Base-by-base conservation (phyloP, 441 rosid genomes). In the Euphorbia neoarborescens region DNA sequence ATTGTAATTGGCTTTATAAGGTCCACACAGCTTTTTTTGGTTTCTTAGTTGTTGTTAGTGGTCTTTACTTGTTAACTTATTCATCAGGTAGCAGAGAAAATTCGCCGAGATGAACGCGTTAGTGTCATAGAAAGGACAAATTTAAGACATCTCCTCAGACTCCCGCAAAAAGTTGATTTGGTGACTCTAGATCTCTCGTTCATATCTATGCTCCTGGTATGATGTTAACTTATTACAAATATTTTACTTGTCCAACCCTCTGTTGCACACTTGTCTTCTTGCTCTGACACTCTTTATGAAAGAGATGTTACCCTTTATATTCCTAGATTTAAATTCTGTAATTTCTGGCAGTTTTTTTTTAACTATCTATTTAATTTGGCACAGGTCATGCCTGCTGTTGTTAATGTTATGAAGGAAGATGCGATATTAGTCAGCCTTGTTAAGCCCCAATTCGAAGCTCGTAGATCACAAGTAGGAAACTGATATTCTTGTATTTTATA, bases 361-460 rank as follows among this genome's bases (percentile, higher is more conserved):
- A 27, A 67, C 17, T 48, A 17, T 69, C 44, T 22, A 27, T 66
- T 61, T 46, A 61, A 57, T 72, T 27, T 28, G 34, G 20, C 28
- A 63, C 79, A 94, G 99, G 99, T 94, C 71, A 91, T 90, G 96
- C 96, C 97, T 74, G 94, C 96, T 25, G 85, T 91, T 44, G 83
- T 91, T 40, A 89, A 86, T 79, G 86, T 87, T 72, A 94, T 94
- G 99, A 89, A 87, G 79, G 91, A 84, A 61, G 89, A 88, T 30
- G 88, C 96, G 63, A 77, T 80, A 40, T 74, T 94, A 74, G 83
- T 94, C 40, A 89, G 92, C 60, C 74, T 90, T 66, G 90, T 94
- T 73, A 91, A 94, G 81, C 99, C 99, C 76, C 99, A 94, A 66
- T 94, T 90, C 69, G 97, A 94, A 86, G 99, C 96, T 82, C 92